Conservation (phyloP, 257 asterid species). For the Agastache rugosa region DNA sequence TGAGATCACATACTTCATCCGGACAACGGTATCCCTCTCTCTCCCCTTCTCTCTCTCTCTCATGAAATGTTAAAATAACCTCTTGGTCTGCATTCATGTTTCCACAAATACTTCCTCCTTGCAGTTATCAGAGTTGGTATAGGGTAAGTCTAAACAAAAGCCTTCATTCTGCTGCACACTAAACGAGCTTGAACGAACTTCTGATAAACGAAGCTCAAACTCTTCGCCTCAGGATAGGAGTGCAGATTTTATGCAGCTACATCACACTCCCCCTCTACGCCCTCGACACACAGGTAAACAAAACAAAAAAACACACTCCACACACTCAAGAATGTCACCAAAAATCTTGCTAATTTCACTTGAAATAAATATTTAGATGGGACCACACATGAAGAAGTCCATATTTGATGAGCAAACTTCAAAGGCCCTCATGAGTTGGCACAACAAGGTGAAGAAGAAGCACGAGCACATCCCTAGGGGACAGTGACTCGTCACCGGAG, state of each 20-base stretch:
- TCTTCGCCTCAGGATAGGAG: slow-evolving; percentile 59
- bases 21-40: too few relatives aligned
- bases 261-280: slow-evolving; percentile 96
- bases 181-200: not conserved
- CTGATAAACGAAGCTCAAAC: not conserved
- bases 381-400: slow-evolving; percentile 87
- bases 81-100: slow-evolving; percentile 89
- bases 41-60: not conserved
- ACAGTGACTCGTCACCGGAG: slow-evolving; percentile 45
- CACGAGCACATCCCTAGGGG: slow-evolving; percentile 49
- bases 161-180: not conserved
- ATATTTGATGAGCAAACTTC: slow-evolving; percentile 93
- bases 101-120: slow-evolving; percentile 62
- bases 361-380: slow-evolving; percentile 66
- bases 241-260: slow-evolving; percentile 87
- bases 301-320: slow-evolving; percentile 21
- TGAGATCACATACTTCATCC: too few relatives aligned
- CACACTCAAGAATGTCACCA: not conserved
- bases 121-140: slow-evolving; percentile 69
- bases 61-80: not conserved
- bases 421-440: slow-evolving; percentile 90
- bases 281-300: slow-evolving; percentile 84
- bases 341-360: not conserved
- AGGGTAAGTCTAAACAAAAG: slow-evolving; percentile 58
- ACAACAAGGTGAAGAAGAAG: slow-evolving; percentile 68